Base-by-base conservation (phyloP, 1,284 basidiomycete genomes). In the Pholiota adiposa region DNA sequence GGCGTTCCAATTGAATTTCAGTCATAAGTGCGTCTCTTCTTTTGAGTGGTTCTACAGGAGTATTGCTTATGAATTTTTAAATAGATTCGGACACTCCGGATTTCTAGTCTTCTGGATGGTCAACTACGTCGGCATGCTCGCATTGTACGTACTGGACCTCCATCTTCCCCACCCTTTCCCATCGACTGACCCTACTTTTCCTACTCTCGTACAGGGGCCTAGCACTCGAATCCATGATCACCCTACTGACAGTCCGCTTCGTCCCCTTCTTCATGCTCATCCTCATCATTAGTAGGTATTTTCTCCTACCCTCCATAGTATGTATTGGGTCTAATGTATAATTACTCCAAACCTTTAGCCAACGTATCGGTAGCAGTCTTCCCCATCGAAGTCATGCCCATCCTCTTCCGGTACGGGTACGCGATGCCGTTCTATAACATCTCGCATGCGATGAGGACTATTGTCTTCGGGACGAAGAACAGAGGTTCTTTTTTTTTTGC, bases 91-190 rank as follows among this genome's bases (percentile, higher is more conserved):
- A 5, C 72, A 77, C 25, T 80, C 77, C 0, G 90, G 90, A 0
- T 91, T 92, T 72, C 74, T 92, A 59, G 76, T 92, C 14, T 92
- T 89, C 75, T 92, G 89, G 86, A 87, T 89, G 82, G 73, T 63
- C 4, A 66, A 63, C 36, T 63, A 59, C 18, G 57, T 51, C n/a
- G 55, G 61, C 29, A 65, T 65, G 64, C 59, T 65, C 31, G 57
- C 61, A 2, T 38, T 60, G n/a, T n/a, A n/a, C n/a, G n/a, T n/a
- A n/a, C n/a, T n/a, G n/a, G n/a, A n/a, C n/a, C n/a, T n/a, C n/a
- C n/a, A n/a, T n/a, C n/a, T n/a, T n/a, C n/a, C n/a, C n/a, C n/a
- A n/a, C n/a, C n/a, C n/a, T n/a, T n/a, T n/a, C n/a, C n/a, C n/a
- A n/a, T n/a, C n/a, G n/a, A n/a, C n/a, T n/a, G n/a, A n/a, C n/a